Conservation (phyloP, 768 basidiomycete genomes). For the Cystobasidium tubakii region DNA sequence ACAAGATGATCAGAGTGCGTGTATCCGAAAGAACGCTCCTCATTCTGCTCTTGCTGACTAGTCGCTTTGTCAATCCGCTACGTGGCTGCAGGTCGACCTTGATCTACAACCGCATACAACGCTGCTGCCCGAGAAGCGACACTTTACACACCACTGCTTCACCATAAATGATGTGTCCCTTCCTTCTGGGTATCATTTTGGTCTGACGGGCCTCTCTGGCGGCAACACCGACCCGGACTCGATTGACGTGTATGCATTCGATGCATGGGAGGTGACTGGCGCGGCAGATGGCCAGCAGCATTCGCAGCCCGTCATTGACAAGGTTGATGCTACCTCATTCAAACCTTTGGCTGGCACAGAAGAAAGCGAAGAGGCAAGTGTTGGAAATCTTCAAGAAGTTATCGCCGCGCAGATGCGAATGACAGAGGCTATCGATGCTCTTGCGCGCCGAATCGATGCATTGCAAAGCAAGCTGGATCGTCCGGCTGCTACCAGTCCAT, state of each 20-base stretch:
- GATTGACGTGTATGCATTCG: constrained; percentile 45
- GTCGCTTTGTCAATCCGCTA: too few species aligned
- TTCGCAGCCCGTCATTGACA: neutral
- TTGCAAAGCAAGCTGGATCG: constrained; percentile 8
- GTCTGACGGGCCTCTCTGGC: constrained; percentile 42
- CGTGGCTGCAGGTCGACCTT: constrained; percentile 45
- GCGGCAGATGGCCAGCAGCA: constrained; percentile 17
- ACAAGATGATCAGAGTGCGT: constrained; percentile 40
- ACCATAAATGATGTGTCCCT: constrained; percentile 40
- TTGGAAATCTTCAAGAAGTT: constrained; percentile 40
- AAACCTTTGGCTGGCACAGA: constrained; percentile 28
- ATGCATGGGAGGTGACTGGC: constrained; percentile 37
- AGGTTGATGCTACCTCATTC: neutral
- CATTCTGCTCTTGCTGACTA: neutral
- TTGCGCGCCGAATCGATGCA: constrained; percentile 42
- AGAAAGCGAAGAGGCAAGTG: neutral
- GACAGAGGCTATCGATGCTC: constrained; percentile 44
- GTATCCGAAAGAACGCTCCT: too few species aligned
- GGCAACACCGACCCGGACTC: constrained; percentile 45
- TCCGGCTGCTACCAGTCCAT: neutral
- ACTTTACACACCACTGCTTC: constrained; percentile 45
- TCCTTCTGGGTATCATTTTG: constrained; percentile 38
- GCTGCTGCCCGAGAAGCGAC: constrained; percentile 41
- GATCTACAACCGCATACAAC: constrained; percentile 46
- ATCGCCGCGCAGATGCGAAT: constrained; percentile 42